Evolutionary conservation across 805 yeast genomes (phyloP), one percentile per base, ranked within the genome.

Genomic region (Barnettozyma populi): DNA sequence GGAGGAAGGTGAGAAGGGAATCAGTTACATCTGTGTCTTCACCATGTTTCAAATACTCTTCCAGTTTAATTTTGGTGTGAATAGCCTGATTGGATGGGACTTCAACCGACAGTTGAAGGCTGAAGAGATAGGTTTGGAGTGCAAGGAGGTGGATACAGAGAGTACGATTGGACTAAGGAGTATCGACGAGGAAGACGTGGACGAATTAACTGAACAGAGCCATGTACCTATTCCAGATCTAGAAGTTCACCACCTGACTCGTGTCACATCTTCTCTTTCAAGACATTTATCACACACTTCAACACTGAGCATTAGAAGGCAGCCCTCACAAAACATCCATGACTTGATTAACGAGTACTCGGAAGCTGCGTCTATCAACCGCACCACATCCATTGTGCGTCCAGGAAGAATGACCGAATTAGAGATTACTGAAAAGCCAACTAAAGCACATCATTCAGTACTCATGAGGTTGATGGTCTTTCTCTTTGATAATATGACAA

Each of bases 1-100:
- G 14, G 75, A 65, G 4, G 80, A 86, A 51, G 88, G 87, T 34
- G 73, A 79, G 46, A 75, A 76, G 55, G 97, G 97, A 23, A 84
- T 85, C 23, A 94, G 97, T 1, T 87, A 85, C 64, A 84, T 86
- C 19, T 84, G 90, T 57, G 82, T 90, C 31, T 86, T 84, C 56
- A 70, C 84, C 40, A 84, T 88, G 3, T 73, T 84, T 31, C 85
- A 65, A 67, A 80, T 48, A 63, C 82, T 37, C 69, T 75, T 60
- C 78, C 87, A 60, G 16, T 90, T 90, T 68, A 84, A 86, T 57
- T 62, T 84, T 35, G 97, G 97, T 9, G 80, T 87, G 2, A 84
- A 81, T 57, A 72, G 80, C 53, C 66, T 90, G 47, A 73, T 89
- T 21, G 86, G 80, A 47, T 70, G 75, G 66, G 97, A 90, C 63